Evolutionary conservation across 2,329 filamentous ascomycete species (phyloP).

Genomic region (Microsporum audouinii): DNA sequence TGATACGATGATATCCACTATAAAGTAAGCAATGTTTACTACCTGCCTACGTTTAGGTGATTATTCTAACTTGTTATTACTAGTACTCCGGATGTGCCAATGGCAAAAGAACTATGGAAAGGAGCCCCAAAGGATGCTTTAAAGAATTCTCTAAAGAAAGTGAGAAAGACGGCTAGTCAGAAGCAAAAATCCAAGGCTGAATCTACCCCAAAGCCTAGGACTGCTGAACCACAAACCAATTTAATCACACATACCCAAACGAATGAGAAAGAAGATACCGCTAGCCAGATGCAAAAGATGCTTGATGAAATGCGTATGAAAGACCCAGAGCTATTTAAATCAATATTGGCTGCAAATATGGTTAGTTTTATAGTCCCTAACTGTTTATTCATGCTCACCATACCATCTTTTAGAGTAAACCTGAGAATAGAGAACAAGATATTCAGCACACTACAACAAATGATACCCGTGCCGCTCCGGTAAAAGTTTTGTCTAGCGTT

Average conservation of each 20-base stretch:
- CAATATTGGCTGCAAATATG: constrained; percentile 43
- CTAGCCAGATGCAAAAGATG: constrained; percentile 43
- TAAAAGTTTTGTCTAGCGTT: neutral
- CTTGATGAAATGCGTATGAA: constrained; percentile 49
- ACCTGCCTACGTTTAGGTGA: neutral
- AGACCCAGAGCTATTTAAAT: constrained; percentile 44
- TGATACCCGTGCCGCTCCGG: neutral
- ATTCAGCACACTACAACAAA: neutral
- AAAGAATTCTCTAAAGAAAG: neutral
- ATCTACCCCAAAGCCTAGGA: neutral
- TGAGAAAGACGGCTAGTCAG: neutral
- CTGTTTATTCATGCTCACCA: neutral
- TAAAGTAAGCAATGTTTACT: neutral
- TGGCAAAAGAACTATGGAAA: neutral
- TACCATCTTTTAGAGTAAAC: neutral
- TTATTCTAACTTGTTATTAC: neutral
- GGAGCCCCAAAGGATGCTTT: neutral
- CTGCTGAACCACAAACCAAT: neutral
- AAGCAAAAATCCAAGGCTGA: neutral
- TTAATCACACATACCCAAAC: neutral
- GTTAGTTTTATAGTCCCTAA: neutral
- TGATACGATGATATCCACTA: neutral
- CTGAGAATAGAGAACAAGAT: neutral
- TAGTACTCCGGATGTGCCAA: neutral
- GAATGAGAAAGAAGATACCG: constrained; percentile 28